Base-by-base conservation (phyloP, 352 stramenopile species). In the Globisporangium cylindrosporum region DNA sequence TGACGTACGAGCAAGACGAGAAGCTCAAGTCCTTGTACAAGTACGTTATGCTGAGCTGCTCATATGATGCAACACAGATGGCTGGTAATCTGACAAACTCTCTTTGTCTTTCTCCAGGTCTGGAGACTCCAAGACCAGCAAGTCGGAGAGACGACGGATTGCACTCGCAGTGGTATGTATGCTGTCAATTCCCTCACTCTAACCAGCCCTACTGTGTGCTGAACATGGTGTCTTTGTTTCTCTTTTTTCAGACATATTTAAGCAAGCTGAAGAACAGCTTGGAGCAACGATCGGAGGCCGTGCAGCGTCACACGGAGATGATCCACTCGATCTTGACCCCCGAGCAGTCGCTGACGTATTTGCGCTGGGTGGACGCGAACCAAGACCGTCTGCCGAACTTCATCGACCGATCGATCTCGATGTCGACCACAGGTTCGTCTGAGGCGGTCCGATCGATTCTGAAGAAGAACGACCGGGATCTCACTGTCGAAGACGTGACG, bases 1-100 rank as follows among this genome's bases (percentile, higher is more conserved):
- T 96, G 25, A 96, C 89, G 3, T 96, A 96, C 67, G 89, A 96
- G 43, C 89, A 96, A 70, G 89, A 96, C 62, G 89, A 96, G 69
- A 96, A 96, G 66, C 82, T 96, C 63, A 94, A 93, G 72, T 82
- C 82, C 4, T 65, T 94, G 7, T 96, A 96, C 77, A 95, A 93
- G 88, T 92, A 76, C 58, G 82, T 75, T 10, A 8, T 41, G 0
- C 4, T 51, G 43, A 22, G 18, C 6, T 22, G 43, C 43, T 51
- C 18, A 20, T 51, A n/a, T n/a, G 15, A 49, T 49, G 41, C 43
- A 12, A 51, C 1, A 51, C 1, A 20, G 18, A 51, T 22, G 5
- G 43, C 3, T 22, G 7, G 6, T 36, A 22, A 51, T 9, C 43
- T 51, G 43, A 51, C 43, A 46, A 46, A 46, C 38, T 18, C 46